A percentile compares a stretch with the other conserved stretches of the same genome.
These are phyloP conservation scores for Tricholoma terreum DNA, from an alignment of 768 basidiomycete species.

Conservation along the genomic window DNA sequence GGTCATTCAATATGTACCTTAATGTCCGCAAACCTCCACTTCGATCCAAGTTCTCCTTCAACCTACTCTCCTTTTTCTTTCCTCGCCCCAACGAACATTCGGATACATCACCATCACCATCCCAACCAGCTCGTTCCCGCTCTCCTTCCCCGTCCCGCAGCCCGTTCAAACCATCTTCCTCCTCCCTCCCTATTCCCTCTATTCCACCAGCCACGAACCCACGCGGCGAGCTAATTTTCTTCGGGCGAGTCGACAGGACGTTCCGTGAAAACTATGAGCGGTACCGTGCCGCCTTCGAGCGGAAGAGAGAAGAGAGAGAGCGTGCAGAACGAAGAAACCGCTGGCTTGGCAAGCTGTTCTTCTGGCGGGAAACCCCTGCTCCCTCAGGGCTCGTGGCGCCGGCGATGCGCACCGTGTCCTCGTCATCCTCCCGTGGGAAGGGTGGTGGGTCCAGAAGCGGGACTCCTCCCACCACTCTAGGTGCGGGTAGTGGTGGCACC, in stretches of 20 bases:
- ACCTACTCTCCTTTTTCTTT: slow-evolving; percentile 59
- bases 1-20: slow-evolving; percentile 94
- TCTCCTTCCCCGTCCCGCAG: slow-evolving; percentile 30
- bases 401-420: slow-evolving; percentile 24
- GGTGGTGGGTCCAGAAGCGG: slow-evolving; percentile 32
- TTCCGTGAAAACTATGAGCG: slow-evolving; percentile 94
- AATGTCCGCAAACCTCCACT: slow-evolving; percentile 85
- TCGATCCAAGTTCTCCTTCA: slow-evolving; percentile 54
- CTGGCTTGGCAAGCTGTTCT: slow-evolving; percentile 31
- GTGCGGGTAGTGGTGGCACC: slow-evolving; percentile 1
- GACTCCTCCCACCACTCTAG: slow-evolving; percentile 29
- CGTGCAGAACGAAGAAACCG: slow-evolving; percentile 29
- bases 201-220: slow-evolving; percentile 89
- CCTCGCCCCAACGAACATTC: slow-evolving; percentile 35
- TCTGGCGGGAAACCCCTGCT: slow-evolving; percentile 16
- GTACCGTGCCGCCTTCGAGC: slow-evolving; percentile 85
- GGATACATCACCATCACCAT: slow-evolving; percentile 22
- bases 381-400: slow-evolving; percentile 8
- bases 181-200: slow-evolving; percentile 62
- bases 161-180: slow-evolving; percentile 8
- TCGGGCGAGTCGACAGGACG: slow-evolving; percentile 72
- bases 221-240: slow-evolving; percentile 95
- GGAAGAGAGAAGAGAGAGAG: slow-evolving; percentile 64
- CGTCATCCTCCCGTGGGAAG: slow-evolving; percentile 21
- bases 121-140: slow-evolving; percentile 22